Percentiles rank a stretch among this genome's conserved stretches.
These are phyloP conservation scores for Ceratocystis destructans DNA, from an alignment of 2,329 filamentous ascomycete species.

Conservation along the genomic window DNA sequence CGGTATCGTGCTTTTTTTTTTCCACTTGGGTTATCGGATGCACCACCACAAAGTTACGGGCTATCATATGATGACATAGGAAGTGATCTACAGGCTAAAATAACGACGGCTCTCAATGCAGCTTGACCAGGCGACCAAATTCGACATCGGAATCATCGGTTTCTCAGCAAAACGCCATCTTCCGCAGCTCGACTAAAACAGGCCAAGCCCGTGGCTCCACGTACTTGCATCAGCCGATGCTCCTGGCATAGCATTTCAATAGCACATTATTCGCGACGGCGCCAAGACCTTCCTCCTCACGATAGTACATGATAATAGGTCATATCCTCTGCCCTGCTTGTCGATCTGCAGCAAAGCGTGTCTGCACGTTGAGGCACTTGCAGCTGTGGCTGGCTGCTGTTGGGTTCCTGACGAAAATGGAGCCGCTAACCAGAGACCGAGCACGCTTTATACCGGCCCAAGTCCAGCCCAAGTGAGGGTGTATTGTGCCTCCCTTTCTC, in stretches of 20 bases:
- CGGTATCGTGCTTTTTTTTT: background rate
- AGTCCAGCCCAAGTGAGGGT: background rate
- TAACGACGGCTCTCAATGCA: background rate
- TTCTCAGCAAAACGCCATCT: background rate
- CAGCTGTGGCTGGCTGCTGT: background rate
- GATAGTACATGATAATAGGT: background rate
- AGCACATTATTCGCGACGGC: background rate
- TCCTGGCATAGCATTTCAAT: background rate
- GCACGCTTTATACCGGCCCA: background rate
- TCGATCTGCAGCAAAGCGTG: background rate
- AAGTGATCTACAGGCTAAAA: conserved; percentile 1
- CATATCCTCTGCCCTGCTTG: background rate
- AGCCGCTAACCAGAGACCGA: background rate
- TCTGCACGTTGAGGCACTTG: background rate
- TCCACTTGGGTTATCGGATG: background rate
- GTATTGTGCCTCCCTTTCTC: background rate
- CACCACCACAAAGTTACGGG: background rate
- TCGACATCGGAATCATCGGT: background rate
- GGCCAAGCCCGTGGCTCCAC: background rate
- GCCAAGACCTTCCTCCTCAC: background rate
- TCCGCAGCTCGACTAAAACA: background rate
- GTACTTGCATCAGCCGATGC: background rate
- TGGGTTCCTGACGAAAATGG: conserved; percentile 1
- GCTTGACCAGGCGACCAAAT: background rate
- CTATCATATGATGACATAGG: background rate